Base-by-base conservation (phyloP, 176 grass and related monocot species). In the Oryza rufipogon region DNA sequence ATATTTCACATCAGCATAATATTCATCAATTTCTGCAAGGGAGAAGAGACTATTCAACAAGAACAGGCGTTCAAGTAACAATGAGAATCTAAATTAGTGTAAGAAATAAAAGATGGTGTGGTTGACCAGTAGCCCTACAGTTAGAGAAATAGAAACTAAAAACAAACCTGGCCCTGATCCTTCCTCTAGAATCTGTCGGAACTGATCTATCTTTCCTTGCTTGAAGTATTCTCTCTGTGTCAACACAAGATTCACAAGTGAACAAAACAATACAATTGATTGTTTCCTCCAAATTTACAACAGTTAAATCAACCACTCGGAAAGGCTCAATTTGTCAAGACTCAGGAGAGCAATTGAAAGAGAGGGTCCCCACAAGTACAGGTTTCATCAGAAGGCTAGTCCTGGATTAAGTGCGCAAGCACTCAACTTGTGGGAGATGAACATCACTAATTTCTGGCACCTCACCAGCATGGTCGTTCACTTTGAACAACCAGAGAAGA, bases 1-100 rank as follows among this genome's bases (percentile, higher is more conserved):
- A 70, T 95, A 98, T 77, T 98, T 98, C 73, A 98, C 96, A 81
- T 98, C 96, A 12, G 92, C 88, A 90, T 98, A 98, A 73, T 98
- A 98, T 34, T 95, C 95, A 34, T 98, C 95, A 28, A 95, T 95
- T 91, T 98, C 95, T 98, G 89, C 54, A 76, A 80, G 82, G 39
- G 76, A 74, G 22, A 72, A 58, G 20, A 19, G 80, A 82, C 64
- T 12, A 76, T 79, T 88, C 41, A 68, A 66, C 46, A 83, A 74
- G 28, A 54, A 44, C 11, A 1, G 42, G 22, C 32, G 42, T 65
- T 68, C 11, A 65, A 84, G 61, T 5, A 78, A 36, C 33, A 66
- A 30, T 73, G 14, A 79, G 56, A 74, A 88, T 64, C 9, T 30
- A 28, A 77, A 64, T 20, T 70, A 68, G 73, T 11, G 54, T 23